Percentiles rank a stretch among this genome's conserved stretches.
Conservation (phyloP, 1,284 basidiomycete species). For the Cryptococcus jaspeensis region DNA sequence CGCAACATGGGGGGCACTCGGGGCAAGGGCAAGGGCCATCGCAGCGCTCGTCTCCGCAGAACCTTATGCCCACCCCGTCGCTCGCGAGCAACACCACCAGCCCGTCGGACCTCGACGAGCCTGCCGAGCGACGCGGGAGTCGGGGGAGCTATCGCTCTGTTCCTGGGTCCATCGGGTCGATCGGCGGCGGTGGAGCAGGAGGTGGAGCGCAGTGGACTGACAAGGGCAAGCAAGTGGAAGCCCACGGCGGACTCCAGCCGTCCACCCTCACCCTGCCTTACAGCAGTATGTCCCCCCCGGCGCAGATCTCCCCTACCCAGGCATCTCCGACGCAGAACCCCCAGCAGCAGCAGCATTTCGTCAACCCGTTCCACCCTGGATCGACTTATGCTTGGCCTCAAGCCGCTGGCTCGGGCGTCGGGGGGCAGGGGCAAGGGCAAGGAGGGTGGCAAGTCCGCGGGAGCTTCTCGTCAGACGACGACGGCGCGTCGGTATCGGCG, state of each 20-base stretch:
- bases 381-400: slow-evolving; percentile 6
- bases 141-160: neutral
- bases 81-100: slow-evolving; percentile 36
- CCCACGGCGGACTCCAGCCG: neutral
- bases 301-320: slow-evolving; percentile 8
- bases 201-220: neutral
- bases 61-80: slow-evolving; percentile 29
- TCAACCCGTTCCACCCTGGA: neutral
- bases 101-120: slow-evolving; percentile 32
- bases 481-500: slow-evolving; percentile 3
- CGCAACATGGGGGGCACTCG: neutral
- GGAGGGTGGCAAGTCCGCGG: slow-evolving; percentile 5
- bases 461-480: slow-evolving; percentile 8
- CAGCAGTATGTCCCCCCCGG: neutral
- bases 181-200: too few relatives aligned
- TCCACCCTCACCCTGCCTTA: neutral
- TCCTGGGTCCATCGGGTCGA: slow-evolving; percentile 1
- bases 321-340: neutral
- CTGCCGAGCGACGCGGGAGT: slow-evolving; percentile 16
- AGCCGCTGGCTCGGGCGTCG: neutral
- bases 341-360: neutral
- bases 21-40: neutral
- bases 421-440: neutral
- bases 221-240: slow-evolving; percentile 2
- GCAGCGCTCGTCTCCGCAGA: slow-evolving; percentile 10